A percentile compares a stretch with the other conserved stretches of the same genome.
Conservation (phyloP, 2,329 filamentous ascomycete genomes). For the Myriosclerotinia scirpicola region DNA sequence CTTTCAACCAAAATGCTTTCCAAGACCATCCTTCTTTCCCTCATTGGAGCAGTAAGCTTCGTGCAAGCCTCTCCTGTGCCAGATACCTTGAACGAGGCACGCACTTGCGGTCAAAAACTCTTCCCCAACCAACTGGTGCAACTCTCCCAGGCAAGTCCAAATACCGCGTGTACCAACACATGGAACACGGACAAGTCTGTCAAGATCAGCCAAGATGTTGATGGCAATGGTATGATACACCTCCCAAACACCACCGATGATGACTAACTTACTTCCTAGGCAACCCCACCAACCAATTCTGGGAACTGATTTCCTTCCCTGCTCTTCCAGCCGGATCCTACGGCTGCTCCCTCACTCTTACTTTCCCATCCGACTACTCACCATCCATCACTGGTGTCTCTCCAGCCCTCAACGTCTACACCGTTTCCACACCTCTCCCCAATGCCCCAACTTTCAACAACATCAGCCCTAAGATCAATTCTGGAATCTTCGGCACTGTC, state of each 20-base stretch:
- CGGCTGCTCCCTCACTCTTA: conserved; percentile 14
- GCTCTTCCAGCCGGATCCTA: conserved; percentile 10
- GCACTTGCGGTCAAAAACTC: conserved; percentile 1
- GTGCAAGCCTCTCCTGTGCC: conserved; percentile 15
- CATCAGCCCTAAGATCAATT: conserved; percentile 1
- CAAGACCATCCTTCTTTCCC: not conserved
- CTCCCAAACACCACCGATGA: not conserved
- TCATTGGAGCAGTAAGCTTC: conserved; percentile 7
- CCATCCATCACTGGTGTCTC: conserved; percentile 5
- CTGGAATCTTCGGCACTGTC: conserved; percentile 22
- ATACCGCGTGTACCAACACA: conserved; percentile 9
- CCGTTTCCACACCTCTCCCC: conserved; percentile 16
- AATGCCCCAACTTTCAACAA: conserved; percentile 22
- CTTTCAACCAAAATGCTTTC: conserved; percentile 7
- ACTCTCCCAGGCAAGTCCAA: conserved; percentile 18
- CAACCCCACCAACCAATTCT: not conserved
- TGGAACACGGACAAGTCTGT: conserved; percentile 8
- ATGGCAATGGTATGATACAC: not conserved
- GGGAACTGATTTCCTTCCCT: conserved; percentile 11
- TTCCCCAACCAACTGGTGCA: conserved; percentile 20
- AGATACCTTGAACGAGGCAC: conserved; percentile 12
- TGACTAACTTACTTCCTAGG: not conserved
- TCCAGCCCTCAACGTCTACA: conserved; percentile 23
- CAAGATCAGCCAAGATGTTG: conserved; percentile 12
- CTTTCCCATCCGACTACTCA: conserved; percentile 2